Evolutionary conservation across 2,329 filamentous ascomycete species (phyloP), one percentile per base, ranked within the genome.

Genomic region (Didymellaceae sp.): DNA sequence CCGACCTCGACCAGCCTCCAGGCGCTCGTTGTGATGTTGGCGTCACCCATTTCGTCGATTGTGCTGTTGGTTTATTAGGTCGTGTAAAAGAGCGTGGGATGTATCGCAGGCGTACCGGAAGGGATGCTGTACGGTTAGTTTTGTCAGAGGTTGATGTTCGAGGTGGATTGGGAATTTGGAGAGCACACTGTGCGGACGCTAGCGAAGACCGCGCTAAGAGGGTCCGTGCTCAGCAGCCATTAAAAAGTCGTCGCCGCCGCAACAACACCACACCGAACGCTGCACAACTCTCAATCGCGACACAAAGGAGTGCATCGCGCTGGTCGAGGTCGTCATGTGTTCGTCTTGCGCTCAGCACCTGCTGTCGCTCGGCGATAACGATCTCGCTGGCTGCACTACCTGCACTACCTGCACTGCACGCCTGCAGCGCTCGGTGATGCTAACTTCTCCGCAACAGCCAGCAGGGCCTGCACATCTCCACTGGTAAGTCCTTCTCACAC

Each of bases 1-100:
- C 94, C 94, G 80, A 97, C 90, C 88, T 99, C 92, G 78, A 99
- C 92, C 80, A 91, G 85, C 84, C 92, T 92, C 91, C 91, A 75
- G 61, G 65, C 59, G 71, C 73, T 78, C 65, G 77, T 76, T 68
- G 73, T 77, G 66, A 79, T 75, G 58, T 75, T 69, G 64, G 72
- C 74, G 74, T 77, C 75, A 73, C 75, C 74, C 75, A 77, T 77
- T 75, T 73, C 74, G 70, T 70, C 67, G 64, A 59, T 65, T 66
- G 63, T 70, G 63, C 67, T 73, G 59, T 54, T 38, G 37, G 17
- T 46, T 43, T 50, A 62, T 72, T 67, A 70, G 68, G 59, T 32
- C 39, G 46, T 42, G 54, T 45, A 32, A 62, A 48, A 38, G 59
- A 58, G 52, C 52, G 58, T 60, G 41, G 37, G 44, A 55, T 56